Base-by-base conservation (phyloP, 75 land plant species). In the Pinus tabuliformis region DNA sequence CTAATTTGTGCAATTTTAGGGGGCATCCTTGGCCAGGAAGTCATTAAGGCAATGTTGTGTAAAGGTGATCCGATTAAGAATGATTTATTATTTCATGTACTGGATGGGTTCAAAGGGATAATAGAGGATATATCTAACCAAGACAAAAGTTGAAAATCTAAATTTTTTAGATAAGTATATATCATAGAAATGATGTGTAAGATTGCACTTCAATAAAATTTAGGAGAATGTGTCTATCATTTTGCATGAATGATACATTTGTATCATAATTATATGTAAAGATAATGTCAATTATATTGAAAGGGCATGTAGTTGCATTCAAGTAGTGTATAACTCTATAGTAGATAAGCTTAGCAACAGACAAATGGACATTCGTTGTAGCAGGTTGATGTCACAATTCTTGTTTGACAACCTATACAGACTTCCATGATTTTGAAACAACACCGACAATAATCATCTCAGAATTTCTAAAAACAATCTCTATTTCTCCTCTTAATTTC, bases 1-100 rank as follows among this genome's bases (percentile, higher is more conserved):
- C n/a, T n/a, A n/a, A n/a, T n/a, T n/a, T n/a, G n/a, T n/a, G n/a
- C n/a, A n/a, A n/a, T n/a, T n/a, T n/a, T n/a, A n/a, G n/a, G n/a
- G n/a, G n/a, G n/a, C n/a, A n/a, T n/a, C n/a, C n/a, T n/a, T n/a
- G n/a, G n/a, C n/a, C 82, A 97, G 99, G 99, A 97, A 79, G 91
- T 97, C 33, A 88, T 97, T 4, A 97, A 97, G 72, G 98, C 91
- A 42, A 84, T 97, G 81, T 97, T 98, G 20, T 86, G 95, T 30
- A 94, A 97, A 81, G 99, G 99, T 26, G 97, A 92, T 59, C 99
- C 99, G 18, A 73, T 96, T 37, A 92, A 92, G 81, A 94, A 94
- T 61, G 91, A 86, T 78, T 94, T 97, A 80, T 94, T 87, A 76
- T 97, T 92, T 77, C 95, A 97, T 78, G 88, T 95, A 56, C 74